Percentiles rank a stretch among this genome's conserved stretches.
These are phyloP conservation scores for Leishmania turanica DNA, from an alignment of 208 protist species.

Conservation along the genomic window DNA sequence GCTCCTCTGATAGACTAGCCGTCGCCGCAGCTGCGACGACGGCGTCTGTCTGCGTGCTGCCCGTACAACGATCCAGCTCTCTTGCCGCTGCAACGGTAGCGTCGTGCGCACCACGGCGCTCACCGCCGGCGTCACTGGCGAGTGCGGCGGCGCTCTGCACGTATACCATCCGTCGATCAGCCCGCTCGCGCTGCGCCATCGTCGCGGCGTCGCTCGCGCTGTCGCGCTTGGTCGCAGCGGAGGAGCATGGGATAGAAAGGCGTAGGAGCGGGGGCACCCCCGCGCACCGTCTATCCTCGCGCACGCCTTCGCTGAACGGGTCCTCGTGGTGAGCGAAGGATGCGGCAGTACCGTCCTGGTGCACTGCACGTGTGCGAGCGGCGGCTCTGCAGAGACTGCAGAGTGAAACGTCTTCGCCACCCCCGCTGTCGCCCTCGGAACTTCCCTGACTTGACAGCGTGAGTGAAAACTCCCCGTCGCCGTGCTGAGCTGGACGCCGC, in stretches of 20 bases:
- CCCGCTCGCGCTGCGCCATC: constrained; percentile 7
- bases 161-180: constrained; percentile 3
- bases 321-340: not conserved
- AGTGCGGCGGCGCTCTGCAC: constrained; percentile 16
- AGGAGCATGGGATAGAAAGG: not conserved
- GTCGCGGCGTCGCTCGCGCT: constrained; percentile 4
- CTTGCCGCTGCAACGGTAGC: not conserved
- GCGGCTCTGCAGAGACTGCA: constrained; percentile 16
- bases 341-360: not conserved
- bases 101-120: not conserved
- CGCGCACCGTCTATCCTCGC: not conserved
- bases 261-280: constrained; percentile 24
- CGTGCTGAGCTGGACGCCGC: not conserved
- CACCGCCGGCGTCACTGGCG: not conserved
- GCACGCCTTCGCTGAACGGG: constrained; percentile 8
- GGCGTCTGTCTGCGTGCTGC: not conserved
- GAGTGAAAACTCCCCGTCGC: not conserved
- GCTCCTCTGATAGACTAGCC: not conserved
- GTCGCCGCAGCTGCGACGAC: not conserved
- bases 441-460: not conserved
- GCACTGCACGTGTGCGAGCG: constrained; percentile 1
- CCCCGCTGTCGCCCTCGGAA: not conserved
- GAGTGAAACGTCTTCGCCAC: not conserved
- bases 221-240: not conserved
- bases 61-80: not conserved